Conservation (phyloP, 2,329 filamentous ascomycete species). For the Cercospora sp. region DNA sequence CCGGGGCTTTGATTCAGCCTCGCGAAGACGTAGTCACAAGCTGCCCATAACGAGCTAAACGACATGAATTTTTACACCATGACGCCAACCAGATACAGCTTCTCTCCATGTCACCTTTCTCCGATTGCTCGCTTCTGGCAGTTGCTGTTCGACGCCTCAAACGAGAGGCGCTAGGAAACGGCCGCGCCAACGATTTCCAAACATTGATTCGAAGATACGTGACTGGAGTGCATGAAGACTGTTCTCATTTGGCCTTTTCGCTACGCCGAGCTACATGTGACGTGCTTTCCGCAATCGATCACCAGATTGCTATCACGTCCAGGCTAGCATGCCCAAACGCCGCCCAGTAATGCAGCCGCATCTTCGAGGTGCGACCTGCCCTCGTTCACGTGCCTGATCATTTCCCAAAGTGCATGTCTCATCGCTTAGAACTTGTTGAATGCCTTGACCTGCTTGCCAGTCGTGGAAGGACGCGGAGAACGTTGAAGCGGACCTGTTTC, state of each 20-base stretch:
- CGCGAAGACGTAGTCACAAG: not conserved
- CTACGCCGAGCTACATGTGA: slow-evolving; percentile 31
- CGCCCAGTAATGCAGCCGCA: slow-evolving; percentile 30
- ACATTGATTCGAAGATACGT: not conserved
- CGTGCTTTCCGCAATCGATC: slow-evolving; percentile 13
- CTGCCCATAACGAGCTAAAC: not conserved
- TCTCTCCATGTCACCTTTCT: not conserved
- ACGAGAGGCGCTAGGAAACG: not conserved
- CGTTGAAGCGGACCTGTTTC: slow-evolving; percentile 93
- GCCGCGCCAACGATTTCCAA: not conserved
- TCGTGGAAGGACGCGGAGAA: slow-evolving; percentile 97
- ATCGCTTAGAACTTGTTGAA: slow-evolving; percentile 91
- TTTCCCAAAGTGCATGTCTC: slow-evolving; percentile 26
- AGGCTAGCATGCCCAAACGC: slow-evolving; percentile 29
- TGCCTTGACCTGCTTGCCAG: slow-evolving; percentile 94
- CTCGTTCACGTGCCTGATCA: slow-evolving; percentile 16
- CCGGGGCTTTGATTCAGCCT: not conserved
- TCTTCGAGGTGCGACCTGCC: slow-evolving; percentile 18
- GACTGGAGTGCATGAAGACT: slow-evolving; percentile 29
- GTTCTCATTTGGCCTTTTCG: slow-evolving; percentile 29
- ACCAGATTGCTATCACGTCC: slow-evolving; percentile 18
- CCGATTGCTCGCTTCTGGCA: not conserved
- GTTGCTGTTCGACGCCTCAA: not conserved
- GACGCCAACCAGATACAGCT: not conserved
- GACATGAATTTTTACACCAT: not conserved